Percentiles rank a stretch among this genome's conserved stretches.
Evolutionary conservation across 2,329 filamentous ascomycete species (phyloP).

Genomic region (Aspergillus quadrilineatus): DNA sequence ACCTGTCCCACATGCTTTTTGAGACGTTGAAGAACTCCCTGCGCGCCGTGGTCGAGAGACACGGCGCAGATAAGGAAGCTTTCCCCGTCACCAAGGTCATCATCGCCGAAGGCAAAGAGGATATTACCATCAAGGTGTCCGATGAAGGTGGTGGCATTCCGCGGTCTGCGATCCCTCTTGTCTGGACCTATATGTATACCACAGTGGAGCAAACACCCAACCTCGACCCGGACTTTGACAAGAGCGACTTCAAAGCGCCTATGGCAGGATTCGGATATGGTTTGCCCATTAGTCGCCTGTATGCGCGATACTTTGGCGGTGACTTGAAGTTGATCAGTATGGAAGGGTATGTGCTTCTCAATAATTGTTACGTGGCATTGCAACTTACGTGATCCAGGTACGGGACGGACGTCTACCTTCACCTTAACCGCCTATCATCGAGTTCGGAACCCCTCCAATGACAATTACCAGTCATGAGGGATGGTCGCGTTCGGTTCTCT

Average conservation of each 20-base stretch:
- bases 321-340: slow-evolving; percentile 98
- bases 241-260: slow-evolving; percentile 97
- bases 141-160: slow-evolving; percentile 97
- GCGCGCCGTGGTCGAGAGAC: slow-evolving; percentile 91
- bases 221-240: slow-evolving; percentile 95
- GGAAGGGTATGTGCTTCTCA: slow-evolving; percentile 72
- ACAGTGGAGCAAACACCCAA: slow-evolving; percentile 95
- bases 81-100: slow-evolving; percentile 98
- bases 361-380: background rate
- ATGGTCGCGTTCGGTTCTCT: slow-evolving; percentile 53
- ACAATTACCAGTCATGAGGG: slow-evolving; percentile 83
- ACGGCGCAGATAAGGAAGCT: slow-evolving; percentile 91
- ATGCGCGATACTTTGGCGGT: slow-evolving; percentile 95
- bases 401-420: slow-evolving; percentile 96
- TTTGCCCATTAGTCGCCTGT: slow-evolving; percentile 86
- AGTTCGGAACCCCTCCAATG: slow-evolving; percentile 97
- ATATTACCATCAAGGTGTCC: slow-evolving; percentile 97
- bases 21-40: slow-evolving; percentile 98
- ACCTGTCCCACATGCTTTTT: slow-evolving; percentile 98
- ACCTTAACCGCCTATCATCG: slow-evolving; percentile 91
- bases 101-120: slow-evolving; percentile 94
- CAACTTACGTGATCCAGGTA: slow-evolving; percentile 60
- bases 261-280: slow-evolving; percentile 99
- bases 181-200: slow-evolving; percentile 99
- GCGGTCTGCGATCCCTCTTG: slow-evolving; percentile 84